Base-by-base conservation (phyloP, 371 early-diverging fungal species). In the Syncephalastrum monosporum region DNA sequence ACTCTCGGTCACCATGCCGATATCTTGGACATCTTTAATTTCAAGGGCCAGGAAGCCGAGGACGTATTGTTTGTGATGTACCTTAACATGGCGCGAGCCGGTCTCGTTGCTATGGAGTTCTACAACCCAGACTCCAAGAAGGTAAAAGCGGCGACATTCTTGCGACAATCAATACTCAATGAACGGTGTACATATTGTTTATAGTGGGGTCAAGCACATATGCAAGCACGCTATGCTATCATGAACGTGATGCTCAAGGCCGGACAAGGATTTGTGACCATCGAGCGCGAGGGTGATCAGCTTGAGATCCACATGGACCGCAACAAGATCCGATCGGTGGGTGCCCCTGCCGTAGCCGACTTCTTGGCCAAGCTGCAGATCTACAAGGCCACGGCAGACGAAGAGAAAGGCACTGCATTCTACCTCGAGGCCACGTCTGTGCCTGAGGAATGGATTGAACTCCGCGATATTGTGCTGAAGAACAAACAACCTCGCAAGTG, bases 211-310 rank as follows among this genome's bases (percentile, higher is more conserved):
- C 84, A 84, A 68, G 84, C 85, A 5, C 85, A 87, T 56, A 81
- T 80, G 79, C 82, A 77, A 50, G 87, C 82, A 13, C 82, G 87
- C 17, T 85, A 71, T 65, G 87, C 82, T n/a, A 75, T 87, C 41
- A 60, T 83, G 21, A 71, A 72, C 23, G 70, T 71, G 19, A 72
- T 87, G 71, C 48, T 84, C 50, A 51, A 73, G 16, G 72, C 81
- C n/a, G 82, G 82, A 8, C 60, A 74, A 45, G 77, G 51, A 50
- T 67, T 73, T 53, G 65, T 82, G 6, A 46, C 56, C 45, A 56
- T 79, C 27, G 64, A 69, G 47, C 61, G 63, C 24, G 67, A 74
- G 43, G 67, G 61, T 16, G 61, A 72, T 16, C 65, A 67, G 10
- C 55, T 78, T 14, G 60, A 70, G 13, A 70, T 86, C 25, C 67